Conservation (phyloP, 345 rosid genomes). For the Ricinus communis region DNA sequence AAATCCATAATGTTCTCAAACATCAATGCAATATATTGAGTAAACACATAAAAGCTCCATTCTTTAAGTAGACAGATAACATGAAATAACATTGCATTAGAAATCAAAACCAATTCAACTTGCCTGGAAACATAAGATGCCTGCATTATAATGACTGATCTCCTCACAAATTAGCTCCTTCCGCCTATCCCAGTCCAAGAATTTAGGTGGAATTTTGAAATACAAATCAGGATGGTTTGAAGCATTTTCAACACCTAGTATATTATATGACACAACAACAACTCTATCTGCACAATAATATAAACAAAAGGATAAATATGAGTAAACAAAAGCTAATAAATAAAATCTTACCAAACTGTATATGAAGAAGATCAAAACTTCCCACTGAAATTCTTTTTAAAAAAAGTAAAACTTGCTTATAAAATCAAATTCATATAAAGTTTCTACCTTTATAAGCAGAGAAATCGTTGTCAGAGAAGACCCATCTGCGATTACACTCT, state of each 20-base stretch:
- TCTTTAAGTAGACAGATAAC: background rate
- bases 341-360: too few species aligned
- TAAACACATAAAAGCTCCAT: background rate
- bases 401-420: background rate
- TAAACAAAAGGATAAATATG: background rate
- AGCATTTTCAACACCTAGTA: conserved; percentile 30
- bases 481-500: conserved; percentile 37
- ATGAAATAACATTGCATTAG: background rate
- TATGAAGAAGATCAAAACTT: too few species aligned
- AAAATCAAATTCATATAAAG: background rate
- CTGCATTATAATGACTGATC: conserved; percentile 28
- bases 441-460: conserved; percentile 31
- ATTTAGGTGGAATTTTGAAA: conserved; percentile 17
- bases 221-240: conserved; percentile 32
- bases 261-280: conserved; percentile 29
- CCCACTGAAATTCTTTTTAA: background rate
- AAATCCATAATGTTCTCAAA: background rate
- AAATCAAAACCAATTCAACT: conserved; percentile 12
- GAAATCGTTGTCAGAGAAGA: conserved; percentile 34
- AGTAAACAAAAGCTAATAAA: background rate
- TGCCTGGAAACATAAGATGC: conserved; percentile 34
- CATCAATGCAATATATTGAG: too few species aligned
- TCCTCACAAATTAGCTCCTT: conserved; percentile 28
- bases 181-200: conserved; percentile 33
- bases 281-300: conserved; percentile 23